phyloP scores from a whole-genome alignment of 129 eudicot genomes.

The Centaurea solstitialis region DNA sequence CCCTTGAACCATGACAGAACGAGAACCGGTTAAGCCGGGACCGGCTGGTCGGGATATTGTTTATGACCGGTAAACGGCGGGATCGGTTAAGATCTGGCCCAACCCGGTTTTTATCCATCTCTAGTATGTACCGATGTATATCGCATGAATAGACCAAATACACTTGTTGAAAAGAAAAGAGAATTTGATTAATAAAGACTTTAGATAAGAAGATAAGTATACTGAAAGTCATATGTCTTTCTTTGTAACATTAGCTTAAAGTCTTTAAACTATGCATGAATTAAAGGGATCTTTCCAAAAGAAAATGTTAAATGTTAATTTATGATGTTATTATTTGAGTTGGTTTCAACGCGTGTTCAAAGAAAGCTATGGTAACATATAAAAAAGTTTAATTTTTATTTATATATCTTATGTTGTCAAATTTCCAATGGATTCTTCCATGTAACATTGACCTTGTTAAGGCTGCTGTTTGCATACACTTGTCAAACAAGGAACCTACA shows the following conservation, averaged over 20 bases:
- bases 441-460: slow-evolving; percentile 26
- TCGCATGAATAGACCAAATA: too few relatives aligned
- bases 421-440: slow-evolving; percentile 21
- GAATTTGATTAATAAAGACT: neutral
- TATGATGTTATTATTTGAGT: neutral
- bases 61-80: too few relatives aligned
- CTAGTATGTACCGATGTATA: too few relatives aligned
- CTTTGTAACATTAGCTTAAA: neutral
- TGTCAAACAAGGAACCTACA: slow-evolving; percentile 21
- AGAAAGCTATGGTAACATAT: neutral
- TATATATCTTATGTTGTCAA: neutral
- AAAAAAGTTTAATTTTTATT: neutral
- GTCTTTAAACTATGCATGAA: neutral
- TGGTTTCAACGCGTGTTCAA: slow-evolving; percentile 8
- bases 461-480: slow-evolving; percentile 17
- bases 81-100: too few relatives aligned
- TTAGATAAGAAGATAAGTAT: too few relatives aligned
- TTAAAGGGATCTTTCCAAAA: neutral
- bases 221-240: neutral
- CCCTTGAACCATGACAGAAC: too few relatives aligned
- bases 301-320: neutral
- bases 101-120: too few relatives aligned
- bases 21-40: too few relatives aligned
- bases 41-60: too few relatives aligned
- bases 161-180: neutral